Evolutionary conservation across 208 protist species (phyloP).

Genomic region (Acanthamoeba royreba): DNA sequence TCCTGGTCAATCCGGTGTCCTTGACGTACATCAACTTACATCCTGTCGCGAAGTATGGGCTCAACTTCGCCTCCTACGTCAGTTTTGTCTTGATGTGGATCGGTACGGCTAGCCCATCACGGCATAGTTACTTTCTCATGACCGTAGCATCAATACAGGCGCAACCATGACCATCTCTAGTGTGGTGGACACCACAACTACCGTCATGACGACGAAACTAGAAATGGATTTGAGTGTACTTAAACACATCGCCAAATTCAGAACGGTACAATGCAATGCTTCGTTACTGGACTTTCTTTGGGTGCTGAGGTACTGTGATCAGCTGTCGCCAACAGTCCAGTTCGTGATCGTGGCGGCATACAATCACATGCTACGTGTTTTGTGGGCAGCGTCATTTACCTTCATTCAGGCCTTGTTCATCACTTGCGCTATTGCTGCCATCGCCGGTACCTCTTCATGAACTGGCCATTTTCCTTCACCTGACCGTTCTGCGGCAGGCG

Average conservation of each 20-base stretch:
- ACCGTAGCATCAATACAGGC: neutral
- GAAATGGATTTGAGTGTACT: neutral
- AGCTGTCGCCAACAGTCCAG: neutral
- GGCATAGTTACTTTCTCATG: neutral
- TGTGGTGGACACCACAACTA: neutral
- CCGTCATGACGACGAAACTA: neutral
- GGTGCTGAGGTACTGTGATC: no score
- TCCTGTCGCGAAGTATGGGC: neutral
- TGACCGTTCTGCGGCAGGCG: neutral
- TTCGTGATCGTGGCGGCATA: neutral
- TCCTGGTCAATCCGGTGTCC: neutral
- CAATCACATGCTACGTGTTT: neutral
- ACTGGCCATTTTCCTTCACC: neutral
- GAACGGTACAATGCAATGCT: neutral
- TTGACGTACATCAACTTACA: neutral
- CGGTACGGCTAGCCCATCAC: neutral
- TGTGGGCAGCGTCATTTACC: neutral
- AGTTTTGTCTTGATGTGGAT: neutral
- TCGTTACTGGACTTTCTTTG: neutral
- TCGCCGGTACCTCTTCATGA: neutral
- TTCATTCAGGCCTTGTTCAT: neutral
- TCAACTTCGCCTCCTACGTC: conserved; percentile 1
- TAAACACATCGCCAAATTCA: neutral
- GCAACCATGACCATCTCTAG: neutral
- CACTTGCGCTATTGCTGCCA: neutral